Evolutionary conservation across 495 filamentous ascomycete genomes (phyloP).

Genomic region (Jackrogersella multiformis): DNA sequence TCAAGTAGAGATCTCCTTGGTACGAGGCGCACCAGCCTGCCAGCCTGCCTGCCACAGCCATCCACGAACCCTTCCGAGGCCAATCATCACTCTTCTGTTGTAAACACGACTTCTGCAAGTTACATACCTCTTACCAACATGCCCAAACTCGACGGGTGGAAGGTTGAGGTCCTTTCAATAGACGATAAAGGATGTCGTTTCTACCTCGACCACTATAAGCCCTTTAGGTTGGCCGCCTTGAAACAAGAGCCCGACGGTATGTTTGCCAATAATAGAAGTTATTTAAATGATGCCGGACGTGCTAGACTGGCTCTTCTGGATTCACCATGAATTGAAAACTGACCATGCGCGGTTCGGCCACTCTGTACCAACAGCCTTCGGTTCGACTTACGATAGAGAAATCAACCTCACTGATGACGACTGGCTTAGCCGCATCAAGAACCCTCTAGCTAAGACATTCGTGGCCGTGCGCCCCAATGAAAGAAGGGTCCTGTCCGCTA

Average conservation of each 20-base stretch:
- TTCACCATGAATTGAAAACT: slow-evolving; percentile 3
- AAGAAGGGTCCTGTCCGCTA: slow-evolving; percentile 38
- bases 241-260: slow-evolving; percentile 45
- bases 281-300: slow-evolving; percentile 7
- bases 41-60: not conserved
- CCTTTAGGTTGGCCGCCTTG: slow-evolving; percentile 48
- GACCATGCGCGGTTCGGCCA: slow-evolving; percentile 1
- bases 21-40: slow-evolving; percentile 5
- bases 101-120: slow-evolving; percentile 2
- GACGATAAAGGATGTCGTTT: slow-evolving; percentile 35
- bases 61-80: not conserved
- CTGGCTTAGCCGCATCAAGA: slow-evolving; percentile 57
- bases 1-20: not conserved
- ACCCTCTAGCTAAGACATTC: slow-evolving; percentile 56
- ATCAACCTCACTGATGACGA: slow-evolving; percentile 50
- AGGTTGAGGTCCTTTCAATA: slow-evolving; percentile 33
- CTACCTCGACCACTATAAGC: slow-evolving; percentile 40
- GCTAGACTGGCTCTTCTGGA: slow-evolving; percentile 4
- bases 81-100: slow-evolving; percentile 17
- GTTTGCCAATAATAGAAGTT: slow-evolving; percentile 12
- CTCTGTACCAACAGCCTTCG: slow-evolving; percentile 51
- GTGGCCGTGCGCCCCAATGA: slow-evolving; percentile 46
- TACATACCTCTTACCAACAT: slow-evolving; percentile 14
- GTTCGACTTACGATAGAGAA: slow-evolving; percentile 59
- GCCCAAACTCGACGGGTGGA: slow-evolving; percentile 19